Percentiles rank a stretch among this genome's conserved stretches.
phyloP scores from a whole-genome alignment of 768 basidiomycete genomes.

The Kwoniella sp. region DNA sequence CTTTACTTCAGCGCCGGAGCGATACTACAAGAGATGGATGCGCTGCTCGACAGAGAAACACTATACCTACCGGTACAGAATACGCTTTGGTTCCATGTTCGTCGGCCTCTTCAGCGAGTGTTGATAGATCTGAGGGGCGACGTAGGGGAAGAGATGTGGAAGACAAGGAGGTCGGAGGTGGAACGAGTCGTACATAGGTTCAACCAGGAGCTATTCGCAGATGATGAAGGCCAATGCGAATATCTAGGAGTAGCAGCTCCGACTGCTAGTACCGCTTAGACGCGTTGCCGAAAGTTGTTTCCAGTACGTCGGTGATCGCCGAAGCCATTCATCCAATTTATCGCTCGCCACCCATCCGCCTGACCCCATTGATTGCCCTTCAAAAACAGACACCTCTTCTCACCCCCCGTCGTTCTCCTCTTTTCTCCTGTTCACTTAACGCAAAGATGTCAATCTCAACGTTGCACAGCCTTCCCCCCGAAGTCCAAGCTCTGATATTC shows the following conservation, averaged over 20 bases:
- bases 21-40: not conserved
- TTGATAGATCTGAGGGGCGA: not conserved
- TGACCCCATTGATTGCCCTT: too few relatives aligned
- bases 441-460: too few relatives aligned
- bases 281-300: too few relatives aligned
- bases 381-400: too few relatives aligned
- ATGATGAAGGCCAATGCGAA: not conserved
- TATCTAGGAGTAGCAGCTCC: not conserved
- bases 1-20: not conserved
- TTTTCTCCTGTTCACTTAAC: too few relatives aligned
- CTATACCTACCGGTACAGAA: not conserved
- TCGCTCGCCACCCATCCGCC: too few relatives aligned
- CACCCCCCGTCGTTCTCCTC: too few relatives aligned
- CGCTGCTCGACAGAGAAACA: not conserved
- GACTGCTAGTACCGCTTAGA: too few relatives aligned
- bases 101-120: not conserved
- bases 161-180: not conserved
- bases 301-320: too few relatives aligned
- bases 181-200: not conserved
- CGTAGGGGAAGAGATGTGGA: not conserved
- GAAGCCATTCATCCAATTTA: too few relatives aligned
- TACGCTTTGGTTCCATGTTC: not conserved
- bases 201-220: not conserved
- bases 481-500: too few relatives aligned
- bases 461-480: too few relatives aligned